Conservation (phyloP, 441 rosid species). For the Melastoma candidum region DNA sequence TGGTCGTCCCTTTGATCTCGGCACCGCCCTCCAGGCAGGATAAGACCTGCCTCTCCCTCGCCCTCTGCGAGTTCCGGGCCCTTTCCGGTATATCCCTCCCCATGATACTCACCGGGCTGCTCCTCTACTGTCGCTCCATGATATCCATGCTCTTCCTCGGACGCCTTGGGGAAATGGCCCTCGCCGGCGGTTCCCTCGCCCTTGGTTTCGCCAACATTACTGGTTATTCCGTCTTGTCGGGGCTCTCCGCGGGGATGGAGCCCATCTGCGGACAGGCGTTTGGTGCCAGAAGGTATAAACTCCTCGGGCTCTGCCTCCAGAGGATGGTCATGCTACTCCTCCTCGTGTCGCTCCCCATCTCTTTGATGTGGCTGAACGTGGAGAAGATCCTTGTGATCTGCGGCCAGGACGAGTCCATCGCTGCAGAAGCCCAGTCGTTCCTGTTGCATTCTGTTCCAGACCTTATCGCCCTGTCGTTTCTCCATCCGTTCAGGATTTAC, state of each 20-base stretch:
- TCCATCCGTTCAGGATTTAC: slow-evolving; percentile 77
- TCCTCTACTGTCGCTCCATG: slow-evolving; percentile 86
- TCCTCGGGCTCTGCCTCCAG: slow-evolving; percentile 55
- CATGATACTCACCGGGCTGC: slow-evolving; percentile 58
- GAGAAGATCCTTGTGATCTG: slow-evolving; percentile 38
- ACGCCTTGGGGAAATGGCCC: slow-evolving; percentile 51
- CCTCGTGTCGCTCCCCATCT: slow-evolving; percentile 51
- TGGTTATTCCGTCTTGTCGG: slow-evolving; percentile 82
- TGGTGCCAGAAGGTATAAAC: slow-evolving; percentile 52
- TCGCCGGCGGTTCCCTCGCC: slow-evolving; percentile 88
- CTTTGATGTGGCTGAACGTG: slow-evolving; percentile 71
- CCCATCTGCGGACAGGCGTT: slow-evolving; percentile 85
- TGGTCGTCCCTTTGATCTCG: too few species aligned
- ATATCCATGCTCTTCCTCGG: slow-evolving; percentile 77
- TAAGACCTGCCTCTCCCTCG: slow-evolving; percentile 19
- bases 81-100: slow-evolving; percentile 55
- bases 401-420: slow-evolving; percentile 55
- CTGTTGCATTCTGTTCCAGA: slow-evolving; percentile 70
- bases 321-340: slow-evolving; percentile 51
- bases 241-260: slow-evolving; percentile 88
- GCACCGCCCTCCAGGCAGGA: not conserved
- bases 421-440: slow-evolving; percentile 49
- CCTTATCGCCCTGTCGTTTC: slow-evolving; percentile 63
- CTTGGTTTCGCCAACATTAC: slow-evolving; percentile 82
- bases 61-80: slow-evolving; percentile 39